phyloP scores from a whole-genome alignment of 768 basidiomycete genomes.

The Sporobolomyces pararoseus region DNA sequence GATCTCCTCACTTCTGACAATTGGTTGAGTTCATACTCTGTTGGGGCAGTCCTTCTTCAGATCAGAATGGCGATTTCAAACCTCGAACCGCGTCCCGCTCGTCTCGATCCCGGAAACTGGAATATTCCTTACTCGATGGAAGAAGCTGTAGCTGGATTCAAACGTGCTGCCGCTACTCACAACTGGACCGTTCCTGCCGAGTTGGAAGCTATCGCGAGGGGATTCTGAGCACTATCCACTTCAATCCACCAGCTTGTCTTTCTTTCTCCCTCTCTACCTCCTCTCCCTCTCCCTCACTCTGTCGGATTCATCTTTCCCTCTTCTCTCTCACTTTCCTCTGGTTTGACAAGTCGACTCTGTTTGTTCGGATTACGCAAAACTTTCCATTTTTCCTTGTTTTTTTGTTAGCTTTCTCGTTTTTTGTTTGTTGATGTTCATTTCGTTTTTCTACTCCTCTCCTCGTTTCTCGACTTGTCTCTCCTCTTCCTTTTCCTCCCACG shows the following conservation, averaged over 20 bases:
- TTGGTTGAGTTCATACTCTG: slow-evolving; percentile 46
- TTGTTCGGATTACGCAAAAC: no score
- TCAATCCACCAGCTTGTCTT: background rate
- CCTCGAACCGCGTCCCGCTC: slow-evolving; percentile 62
- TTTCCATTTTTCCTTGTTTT: background rate
- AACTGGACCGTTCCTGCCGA: slow-evolving; percentile 53
- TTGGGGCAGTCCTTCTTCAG: slow-evolving; percentile 55
- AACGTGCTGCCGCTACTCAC: slow-evolving; percentile 63
- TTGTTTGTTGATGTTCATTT: background rate
- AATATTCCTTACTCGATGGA: slow-evolving; percentile 48
- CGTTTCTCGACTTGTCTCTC: no score
- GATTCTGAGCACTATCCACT: background rate
- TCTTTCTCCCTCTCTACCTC: background rate
- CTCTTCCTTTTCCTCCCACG: background rate
- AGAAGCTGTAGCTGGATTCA: slow-evolving; percentile 64
- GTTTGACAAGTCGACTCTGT: background rate
- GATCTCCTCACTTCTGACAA: slow-evolving; percentile 70
- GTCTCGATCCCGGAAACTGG: slow-evolving; percentile 57
- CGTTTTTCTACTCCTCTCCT: no score
- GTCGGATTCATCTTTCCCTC: background rate
- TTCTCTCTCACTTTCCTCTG: background rate
- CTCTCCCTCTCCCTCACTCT: no score
- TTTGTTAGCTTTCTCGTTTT: background rate
- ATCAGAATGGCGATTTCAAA: slow-evolving; percentile 69
- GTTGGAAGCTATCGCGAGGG: slow-evolving; percentile 15